A percentile compares a stretch with the other conserved stretches of the same genome.
Evolutionary conservation across 176 grass and related monocot genomes (phyloP).

Genomic region (Ensete ventricosum): DNA sequence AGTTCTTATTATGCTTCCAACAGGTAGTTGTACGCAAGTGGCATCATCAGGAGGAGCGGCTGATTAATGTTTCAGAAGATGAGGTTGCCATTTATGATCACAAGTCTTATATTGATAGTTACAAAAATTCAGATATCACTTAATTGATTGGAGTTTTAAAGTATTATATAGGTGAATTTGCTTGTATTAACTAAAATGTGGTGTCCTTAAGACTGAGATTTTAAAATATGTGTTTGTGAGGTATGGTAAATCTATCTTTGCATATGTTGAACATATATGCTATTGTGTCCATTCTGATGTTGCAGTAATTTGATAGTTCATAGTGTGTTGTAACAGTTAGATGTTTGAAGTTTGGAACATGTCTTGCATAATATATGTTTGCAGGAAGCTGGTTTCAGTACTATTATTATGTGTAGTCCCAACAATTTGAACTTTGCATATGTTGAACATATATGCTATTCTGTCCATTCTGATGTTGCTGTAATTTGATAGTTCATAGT

Average conservation of each 20-base stretch:
- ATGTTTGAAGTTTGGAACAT: too few species aligned
- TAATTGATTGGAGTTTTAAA: background rate
- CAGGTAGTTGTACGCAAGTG: slow-evolving; percentile 77
- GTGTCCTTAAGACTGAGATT: background rate
- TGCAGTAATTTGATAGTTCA: too few species aligned
- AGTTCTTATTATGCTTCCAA: slow-evolving; percentile 1
- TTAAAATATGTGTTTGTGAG: background rate
- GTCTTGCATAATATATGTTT: too few species aligned
- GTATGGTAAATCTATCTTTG: background rate
- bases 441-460: too few species aligned
- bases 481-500: too few species aligned
- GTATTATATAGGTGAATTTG: background rate
- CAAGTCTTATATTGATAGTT: background rate
- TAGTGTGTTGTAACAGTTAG: too few species aligned
- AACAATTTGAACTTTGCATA: too few species aligned
- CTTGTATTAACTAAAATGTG: background rate
- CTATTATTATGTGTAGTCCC: too few species aligned
- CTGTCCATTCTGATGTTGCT: too few species aligned
- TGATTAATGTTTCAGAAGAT: slow-evolving; percentile 65
- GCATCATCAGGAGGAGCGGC: slow-evolving; percentile 52
- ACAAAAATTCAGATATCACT: background rate
- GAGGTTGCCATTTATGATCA: slow-evolving; percentile 34
- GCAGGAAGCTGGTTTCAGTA: too few species aligned
- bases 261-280: too few species aligned
- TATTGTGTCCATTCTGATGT: too few species aligned